Evolutionary conservation across 441 rosid genomes (phyloP), one percentile per base, ranked within the genome.

Genomic region (Croton laevigatus): DNA sequence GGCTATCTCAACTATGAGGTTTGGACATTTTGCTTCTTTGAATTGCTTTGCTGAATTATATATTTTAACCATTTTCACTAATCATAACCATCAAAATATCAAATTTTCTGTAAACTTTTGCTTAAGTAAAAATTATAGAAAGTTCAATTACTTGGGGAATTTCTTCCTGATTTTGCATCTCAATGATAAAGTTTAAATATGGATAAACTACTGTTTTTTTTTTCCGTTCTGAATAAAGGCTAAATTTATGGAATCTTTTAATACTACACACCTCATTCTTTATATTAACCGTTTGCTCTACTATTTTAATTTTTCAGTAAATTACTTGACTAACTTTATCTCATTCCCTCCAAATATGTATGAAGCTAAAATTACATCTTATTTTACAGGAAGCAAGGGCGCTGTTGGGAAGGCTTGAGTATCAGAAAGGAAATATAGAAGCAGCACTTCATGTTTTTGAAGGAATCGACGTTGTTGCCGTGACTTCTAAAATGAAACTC

Each of bases 391-490:
- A 89, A 83, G 95, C 92, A 66, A 87, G 95, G 76, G 95, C 95
- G 66, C 76, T 89, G 70, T 71, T 88, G 64, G 95, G 95, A 66
- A 81, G 92, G 82, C 89, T 88, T 16, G 92, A 89, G 78, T 89
- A 81, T 81, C 95, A 89, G 62, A 88, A 88, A 66, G 95, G 95
- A 60, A 83, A 83, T 73, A 71, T 81, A 73, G 95, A 89, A 75
- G 89, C 84, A 62, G 92, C 95, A 9, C 89, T 86, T 78, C 92
- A 89, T 59, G 95, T 89, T 42, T 89, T 87, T 76, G 95, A 89
- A 79, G 95, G 95, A 69, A 89, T 89, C 59, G 95, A 89, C 62
- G 78, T 86, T 44, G 77, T 81, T 59, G 83, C 84, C 58, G 88
- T 86, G 76, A 85, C 83, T 80, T 78, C 87, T 54, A 88, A 84